These are phyloP conservation scores for Boletus edulis DNA, from an alignment of 768 basidiomycete genomes.

Conservation along the genomic window DNA sequence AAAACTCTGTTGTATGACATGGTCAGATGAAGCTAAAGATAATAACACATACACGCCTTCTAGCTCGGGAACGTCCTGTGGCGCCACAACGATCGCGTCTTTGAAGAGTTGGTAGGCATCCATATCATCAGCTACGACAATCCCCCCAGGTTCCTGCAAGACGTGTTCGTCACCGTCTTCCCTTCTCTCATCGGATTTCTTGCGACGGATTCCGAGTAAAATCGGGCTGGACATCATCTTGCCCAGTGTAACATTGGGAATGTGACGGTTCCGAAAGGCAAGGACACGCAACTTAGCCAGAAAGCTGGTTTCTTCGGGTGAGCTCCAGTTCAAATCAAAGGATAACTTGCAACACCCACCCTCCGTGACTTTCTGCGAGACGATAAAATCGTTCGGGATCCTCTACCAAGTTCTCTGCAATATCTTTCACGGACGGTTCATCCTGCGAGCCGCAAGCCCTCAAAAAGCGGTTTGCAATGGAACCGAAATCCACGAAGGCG, in stretches of 20 bases:
- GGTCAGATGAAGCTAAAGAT: neutral
- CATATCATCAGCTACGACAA: conserved; percentile 82
- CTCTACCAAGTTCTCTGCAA: conserved; percentile 61
- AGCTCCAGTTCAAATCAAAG: neutral
- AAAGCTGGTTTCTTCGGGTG: conserved; percentile 46
- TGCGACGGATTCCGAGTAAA: conserved; percentile 67
- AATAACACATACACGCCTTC: conserved; percentile 51
- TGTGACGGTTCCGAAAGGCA: conserved; percentile 58
- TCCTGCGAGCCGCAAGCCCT: conserved; percentile 78
- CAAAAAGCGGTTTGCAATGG: conserved; percentile 75
- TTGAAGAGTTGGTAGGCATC: conserved; percentile 73
- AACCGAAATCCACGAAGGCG: conserved; percentile 82
- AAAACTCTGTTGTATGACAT: conserved; percentile 50
- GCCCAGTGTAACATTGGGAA: conserved; percentile 44
- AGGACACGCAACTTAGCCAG: conserved; percentile 77
- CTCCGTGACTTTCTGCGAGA: conserved; percentile 58
- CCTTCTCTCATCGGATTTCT: conserved; percentile 44
- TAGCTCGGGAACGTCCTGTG: conserved; percentile 71
- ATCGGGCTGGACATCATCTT: conserved; percentile 69
- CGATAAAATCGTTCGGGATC: conserved; percentile 68
- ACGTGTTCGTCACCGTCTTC: conserved; percentile 57
- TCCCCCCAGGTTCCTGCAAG: conserved; percentile 63
- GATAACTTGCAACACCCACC: conserved; percentile 40
- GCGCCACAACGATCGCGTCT: conserved; percentile 65
- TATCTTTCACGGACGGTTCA: conserved; percentile 80